Base-by-base conservation (phyloP, 2,329 filamentous ascomycete species). In the Sporothrix mexicana region DNA sequence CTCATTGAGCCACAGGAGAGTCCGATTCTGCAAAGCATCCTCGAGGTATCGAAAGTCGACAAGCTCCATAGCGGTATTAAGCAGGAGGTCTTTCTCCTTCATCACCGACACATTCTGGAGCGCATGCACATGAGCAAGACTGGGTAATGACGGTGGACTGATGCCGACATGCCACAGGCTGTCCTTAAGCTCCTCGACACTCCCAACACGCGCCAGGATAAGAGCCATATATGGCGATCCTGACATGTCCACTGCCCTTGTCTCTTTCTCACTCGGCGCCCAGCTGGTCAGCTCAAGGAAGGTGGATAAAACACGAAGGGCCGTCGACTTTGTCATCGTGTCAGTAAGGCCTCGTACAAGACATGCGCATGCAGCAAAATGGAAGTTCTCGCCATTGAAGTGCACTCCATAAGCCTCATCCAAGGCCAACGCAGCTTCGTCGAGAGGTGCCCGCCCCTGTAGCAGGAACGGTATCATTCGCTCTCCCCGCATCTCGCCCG, bases 21-120 rank as follows among this genome's bases (percentile, higher is more conserved):
- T 87, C 15, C 88, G 84, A 59, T 86, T 85, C 78, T 92, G 90
- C 20, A 90, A 84, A 1, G 83, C 82, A 72, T 92, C 89, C 73
- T 92, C 90, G 8, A 91, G 81, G 73, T 87, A 87, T 72, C 88
- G 86, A 77, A 92, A 92, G 77, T 92, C 90, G 10, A 92, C 86
- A 57, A 92, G 82, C 77, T 88, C 86, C 72, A 92, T 89, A 0
- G 88, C 88, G 2, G 88, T 88, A 74, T 88, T 89, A 6, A 92
- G 83, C 17, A 92, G 80, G 13, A 92, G 78, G 73, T 91, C 88
- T 75, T 88, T 87, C 74, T 92, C 89, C 70, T 85, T 86, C 76
- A 90, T 83, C 6, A 78, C 74, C 7, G 81, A 78, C 9, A 88
- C 77, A 74, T 86, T 82, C 53, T 84, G 82, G 61, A 85, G 78